These are phyloP conservation scores for Echeveria elegans DNA, from an alignment of 164 flowering plant genomes.

Conservation along the genomic window DNA sequence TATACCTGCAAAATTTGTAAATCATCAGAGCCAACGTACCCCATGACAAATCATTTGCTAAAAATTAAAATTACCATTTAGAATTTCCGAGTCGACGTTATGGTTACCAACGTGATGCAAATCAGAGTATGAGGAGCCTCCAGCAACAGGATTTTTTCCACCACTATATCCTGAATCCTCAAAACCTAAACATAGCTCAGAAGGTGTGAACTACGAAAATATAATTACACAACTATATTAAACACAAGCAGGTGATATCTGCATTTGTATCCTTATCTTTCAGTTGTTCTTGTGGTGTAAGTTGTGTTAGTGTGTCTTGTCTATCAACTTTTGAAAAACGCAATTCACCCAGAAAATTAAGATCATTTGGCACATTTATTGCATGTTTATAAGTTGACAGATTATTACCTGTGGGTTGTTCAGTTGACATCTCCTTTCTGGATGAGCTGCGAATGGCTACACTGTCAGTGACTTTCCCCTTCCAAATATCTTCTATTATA, in stretches of 20 bases:
- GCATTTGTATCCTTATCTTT: neutral
- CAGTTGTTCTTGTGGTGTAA: neutral
- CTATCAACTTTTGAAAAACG: neutral
- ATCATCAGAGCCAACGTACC: neutral
- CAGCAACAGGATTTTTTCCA: neutral
- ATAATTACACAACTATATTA: neutral
- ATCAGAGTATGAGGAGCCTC: neutral
- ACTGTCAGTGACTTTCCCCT: slow-evolving; percentile 63
- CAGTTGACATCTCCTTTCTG: slow-evolving; percentile 30
- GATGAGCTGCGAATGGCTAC: slow-evolving; percentile 37
- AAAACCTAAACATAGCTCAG: neutral
- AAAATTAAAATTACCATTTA: neutral
- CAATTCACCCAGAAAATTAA: neutral
- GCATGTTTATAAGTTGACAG: neutral
- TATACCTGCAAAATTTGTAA: neutral
- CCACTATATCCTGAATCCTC: neutral
- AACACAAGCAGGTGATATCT: neutral
- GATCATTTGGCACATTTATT: neutral
- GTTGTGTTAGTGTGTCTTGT: neutral
- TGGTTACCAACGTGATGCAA: neutral
- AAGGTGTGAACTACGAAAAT: neutral
- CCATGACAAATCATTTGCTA: too few relatives aligned
- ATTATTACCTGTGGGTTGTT: slow-evolving; percentile 35
- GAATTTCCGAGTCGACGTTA: neutral
- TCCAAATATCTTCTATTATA: slow-evolving; percentile 55